Evolutionary conservation across 2,329 filamentous ascomycete genomes (phyloP).

Genomic region (Dactylellina cionopaga): DNA sequence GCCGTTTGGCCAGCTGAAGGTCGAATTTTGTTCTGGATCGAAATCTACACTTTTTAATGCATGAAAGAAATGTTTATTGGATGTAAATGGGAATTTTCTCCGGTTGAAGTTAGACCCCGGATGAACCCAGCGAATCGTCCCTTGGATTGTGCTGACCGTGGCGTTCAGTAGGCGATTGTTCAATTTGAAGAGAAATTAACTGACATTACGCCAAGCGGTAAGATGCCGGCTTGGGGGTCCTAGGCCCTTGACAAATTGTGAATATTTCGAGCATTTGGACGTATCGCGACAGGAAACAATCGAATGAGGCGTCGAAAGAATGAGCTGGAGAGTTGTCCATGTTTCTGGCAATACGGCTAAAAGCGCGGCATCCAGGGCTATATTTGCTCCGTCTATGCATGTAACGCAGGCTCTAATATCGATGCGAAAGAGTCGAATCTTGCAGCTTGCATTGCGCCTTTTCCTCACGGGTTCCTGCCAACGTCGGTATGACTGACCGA

Average conservation of each 20-base stretch:
- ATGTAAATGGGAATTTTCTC: not conserved
- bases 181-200: conserved; percentile 40
- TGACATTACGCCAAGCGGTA: not conserved
- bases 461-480: conserved; percentile 1
- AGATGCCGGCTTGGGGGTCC: conserved; percentile 3
- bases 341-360: no score
- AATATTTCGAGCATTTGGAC: conserved; percentile 4
- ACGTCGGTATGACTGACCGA: conserved; percentile 4
- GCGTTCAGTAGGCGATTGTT: conserved; percentile 11
- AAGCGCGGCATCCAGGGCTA: not conserved
- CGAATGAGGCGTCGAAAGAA: not conserved
- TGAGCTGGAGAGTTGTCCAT: no score
- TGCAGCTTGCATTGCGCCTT: conserved; percentile 24
- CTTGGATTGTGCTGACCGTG: conserved; percentile 15
- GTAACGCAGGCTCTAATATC: no score
- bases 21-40: no score
- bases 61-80: no score
- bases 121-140: no score
- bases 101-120: no score
- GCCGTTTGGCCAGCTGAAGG: no score
- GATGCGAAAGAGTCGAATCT: not conserved
- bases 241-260: conserved; percentile 9
- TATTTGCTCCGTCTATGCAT: not conserved
- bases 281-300: conserved; percentile 7
- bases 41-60: no score